Evolutionary conservation across 495 filamentous ascomycete species (phyloP).

Genomic region (Ramalina intermedia): DNA sequence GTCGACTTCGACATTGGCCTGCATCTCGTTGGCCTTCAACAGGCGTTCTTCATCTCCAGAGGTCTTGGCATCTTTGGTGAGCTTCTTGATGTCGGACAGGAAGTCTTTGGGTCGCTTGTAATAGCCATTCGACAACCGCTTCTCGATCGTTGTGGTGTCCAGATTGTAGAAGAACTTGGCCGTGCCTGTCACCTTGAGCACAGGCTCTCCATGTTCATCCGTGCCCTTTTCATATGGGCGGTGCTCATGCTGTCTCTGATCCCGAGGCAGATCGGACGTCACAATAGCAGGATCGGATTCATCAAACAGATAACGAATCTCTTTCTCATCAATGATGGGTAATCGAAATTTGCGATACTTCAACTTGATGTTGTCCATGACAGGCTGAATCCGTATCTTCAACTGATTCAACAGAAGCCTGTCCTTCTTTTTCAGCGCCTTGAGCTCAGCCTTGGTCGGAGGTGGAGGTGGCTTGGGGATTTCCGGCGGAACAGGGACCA

Average conservation of each 20-base stretch:
- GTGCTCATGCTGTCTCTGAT: constrained; percentile 34
- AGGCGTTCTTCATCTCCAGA: constrained; percentile 61
- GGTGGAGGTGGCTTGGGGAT: constrained; percentile 40
- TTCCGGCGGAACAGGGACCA: constrained; percentile 61
- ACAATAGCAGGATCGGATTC: constrained; percentile 73
- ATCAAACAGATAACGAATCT: constrained; percentile 66
- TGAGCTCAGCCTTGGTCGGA: constrained; percentile 58
- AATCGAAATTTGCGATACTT: constrained; percentile 72
- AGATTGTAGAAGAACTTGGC: constrained; percentile 88
- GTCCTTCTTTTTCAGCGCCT: constrained; percentile 67
- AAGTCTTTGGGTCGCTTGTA: constrained; percentile 85
- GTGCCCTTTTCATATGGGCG: constrained; percentile 62
- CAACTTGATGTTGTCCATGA: constrained; percentile 88
- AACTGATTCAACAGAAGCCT: constrained; percentile 65
- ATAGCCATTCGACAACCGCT: constrained; percentile 84
- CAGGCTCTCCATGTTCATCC: constrained; percentile 60
- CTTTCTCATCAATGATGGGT: constrained; percentile 55
- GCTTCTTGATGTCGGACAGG: constrained; percentile 62
- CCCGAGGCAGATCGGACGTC: constrained; percentile 54
- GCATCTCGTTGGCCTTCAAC: constrained; percentile 76
- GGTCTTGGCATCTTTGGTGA: constrained; percentile 69
- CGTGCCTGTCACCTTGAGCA: constrained; percentile 51
- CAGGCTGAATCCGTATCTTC: constrained; percentile 74
- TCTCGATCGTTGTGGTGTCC: constrained; percentile 85
- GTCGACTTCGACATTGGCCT: constrained; percentile 86